Conservation (phyloP, 2,329 filamentous ascomycete genomes). For the Dendryphion nanum region DNA sequence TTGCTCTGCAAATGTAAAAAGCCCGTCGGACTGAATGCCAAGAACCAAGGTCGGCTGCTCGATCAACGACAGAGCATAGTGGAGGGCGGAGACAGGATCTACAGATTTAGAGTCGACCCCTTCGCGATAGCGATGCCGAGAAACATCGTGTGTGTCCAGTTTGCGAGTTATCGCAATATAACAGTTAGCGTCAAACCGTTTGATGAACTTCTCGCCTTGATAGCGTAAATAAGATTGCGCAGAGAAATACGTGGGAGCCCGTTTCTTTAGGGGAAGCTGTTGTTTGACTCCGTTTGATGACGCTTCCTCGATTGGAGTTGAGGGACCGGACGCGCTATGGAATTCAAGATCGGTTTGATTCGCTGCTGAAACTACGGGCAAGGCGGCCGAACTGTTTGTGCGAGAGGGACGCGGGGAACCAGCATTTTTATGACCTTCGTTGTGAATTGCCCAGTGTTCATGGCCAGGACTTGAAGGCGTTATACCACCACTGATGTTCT, state of each 20-base stretch:
- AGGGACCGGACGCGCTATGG: slow-evolving; percentile 39
- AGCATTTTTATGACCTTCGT: slow-evolving; percentile 51
- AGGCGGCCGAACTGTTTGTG: slow-evolving; percentile 30
- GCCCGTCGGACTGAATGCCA: slow-evolving; percentile 90
- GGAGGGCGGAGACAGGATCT: slow-evolving; percentile 53
- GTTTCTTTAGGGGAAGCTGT: slow-evolving; percentile 38
- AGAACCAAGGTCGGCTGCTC: slow-evolving; percentile 87
- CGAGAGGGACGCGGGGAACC: slow-evolving; percentile 44
- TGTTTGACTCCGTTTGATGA: slow-evolving; percentile 6
- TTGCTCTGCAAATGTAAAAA: slow-evolving; percentile 97
- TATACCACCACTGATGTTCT: slow-evolving; percentile 73
- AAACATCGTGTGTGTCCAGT: slow-evolving; percentile 94
- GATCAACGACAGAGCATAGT: slow-evolving; percentile 75
- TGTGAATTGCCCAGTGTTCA: slow-evolving; percentile 54
- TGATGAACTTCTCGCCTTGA: slow-evolving; percentile 94
- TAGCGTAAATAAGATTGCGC: slow-evolving; percentile 97
- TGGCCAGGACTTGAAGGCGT: slow-evolving; percentile 44
- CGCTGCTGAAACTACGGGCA: slow-evolving; percentile 15
- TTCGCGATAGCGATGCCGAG: slow-evolving; percentile 62
- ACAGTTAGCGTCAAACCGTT: slow-evolving; percentile 96
- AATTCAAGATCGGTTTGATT: slow-evolving; percentile 48
- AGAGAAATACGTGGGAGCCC: slow-evolving; percentile 79
- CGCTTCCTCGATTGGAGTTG: slow-evolving; percentile 22
- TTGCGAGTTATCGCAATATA: slow-evolving; percentile 99
- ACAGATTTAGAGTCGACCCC: slow-evolving; percentile 37